Conservation (phyloP, 2,329 filamentous ascomycete species). For the Colletotrichum sp. region DNA sequence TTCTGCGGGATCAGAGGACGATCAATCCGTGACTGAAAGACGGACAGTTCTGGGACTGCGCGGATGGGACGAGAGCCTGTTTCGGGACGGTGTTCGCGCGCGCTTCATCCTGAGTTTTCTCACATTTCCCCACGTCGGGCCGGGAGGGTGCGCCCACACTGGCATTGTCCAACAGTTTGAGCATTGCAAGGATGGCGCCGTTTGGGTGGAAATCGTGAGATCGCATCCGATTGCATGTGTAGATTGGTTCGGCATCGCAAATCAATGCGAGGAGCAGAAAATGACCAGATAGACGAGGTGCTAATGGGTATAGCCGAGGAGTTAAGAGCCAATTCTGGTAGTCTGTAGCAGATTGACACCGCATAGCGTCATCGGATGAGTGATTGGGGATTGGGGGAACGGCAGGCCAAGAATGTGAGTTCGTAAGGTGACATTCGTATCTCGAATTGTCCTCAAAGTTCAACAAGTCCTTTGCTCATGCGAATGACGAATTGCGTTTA, state of each 20-base stretch:
- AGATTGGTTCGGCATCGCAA: background rate
- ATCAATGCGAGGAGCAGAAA: background rate
- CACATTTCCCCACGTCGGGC: background rate
- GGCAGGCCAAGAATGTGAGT: background rate
- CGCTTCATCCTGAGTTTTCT: background rate
- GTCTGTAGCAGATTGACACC: background rate
- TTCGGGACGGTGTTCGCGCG: background rate
- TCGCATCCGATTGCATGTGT: background rate
- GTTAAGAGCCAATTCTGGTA: background rate
- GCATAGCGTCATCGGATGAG: background rate
- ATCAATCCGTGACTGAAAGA: background rate
- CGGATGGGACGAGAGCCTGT: background rate
- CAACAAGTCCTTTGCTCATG: background rate
- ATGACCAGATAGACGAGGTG: background rate
- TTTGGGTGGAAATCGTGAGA: background rate
- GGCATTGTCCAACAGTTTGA: constrained; percentile 1
- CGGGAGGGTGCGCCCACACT: background rate
- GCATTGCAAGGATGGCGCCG: background rate
- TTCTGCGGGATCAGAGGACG: background rate
- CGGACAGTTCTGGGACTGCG: background rate
- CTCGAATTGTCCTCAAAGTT: background rate
- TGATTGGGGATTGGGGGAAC: background rate
- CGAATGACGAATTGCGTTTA: background rate
- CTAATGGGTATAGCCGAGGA: background rate
- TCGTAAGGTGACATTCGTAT: background rate